A percentile compares a stretch with the other conserved stretches of the same genome.
Evolutionary conservation across 2,329 filamentous ascomycete species (phyloP).

Genomic region (Sarocladiaceae sp.): DNA sequence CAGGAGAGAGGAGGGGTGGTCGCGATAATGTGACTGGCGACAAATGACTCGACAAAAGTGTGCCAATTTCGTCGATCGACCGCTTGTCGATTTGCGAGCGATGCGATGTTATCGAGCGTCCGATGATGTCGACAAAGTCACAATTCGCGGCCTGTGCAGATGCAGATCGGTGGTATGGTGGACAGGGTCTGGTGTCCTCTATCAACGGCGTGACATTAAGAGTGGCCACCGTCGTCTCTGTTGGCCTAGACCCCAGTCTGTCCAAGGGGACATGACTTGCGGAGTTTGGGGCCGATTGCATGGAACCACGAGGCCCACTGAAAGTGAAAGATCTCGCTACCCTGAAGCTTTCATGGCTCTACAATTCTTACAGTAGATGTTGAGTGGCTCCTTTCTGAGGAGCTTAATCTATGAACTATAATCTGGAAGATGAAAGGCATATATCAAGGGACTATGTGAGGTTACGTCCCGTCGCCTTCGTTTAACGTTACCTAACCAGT

Average conservation of each 20-base stretch:
- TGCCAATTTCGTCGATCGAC: too few species aligned
- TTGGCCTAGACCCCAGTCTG: background rate
- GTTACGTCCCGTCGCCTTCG: too few species aligned
- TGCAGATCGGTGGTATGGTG: background rate
- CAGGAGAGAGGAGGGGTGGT: slow-evolving; percentile 5
- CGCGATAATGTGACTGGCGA: too few species aligned
- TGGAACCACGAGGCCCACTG: too few species aligned
- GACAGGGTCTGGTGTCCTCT: background rate
- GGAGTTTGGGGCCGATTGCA: background rate
- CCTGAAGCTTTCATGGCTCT: background rate
- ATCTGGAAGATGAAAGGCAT: too few species aligned
- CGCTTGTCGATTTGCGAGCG: background rate
- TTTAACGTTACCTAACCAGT: too few species aligned
- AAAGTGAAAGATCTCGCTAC: background rate
- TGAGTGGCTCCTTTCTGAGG: too few species aligned
- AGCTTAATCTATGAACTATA: too few species aligned
- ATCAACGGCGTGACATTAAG: background rate
- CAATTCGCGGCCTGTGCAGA: background rate
- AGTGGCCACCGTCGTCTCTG: slow-evolving; percentile 10
- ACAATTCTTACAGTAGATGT: too few species aligned
- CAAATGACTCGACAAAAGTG: too few species aligned
- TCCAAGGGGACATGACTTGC: background rate
- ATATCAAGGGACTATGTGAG: too few species aligned
- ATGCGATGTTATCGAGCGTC: background rate
- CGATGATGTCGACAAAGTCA: background rate